Conservation (phyloP, 192 early-diverging fungal genomes). For the Backusella tuberculispora region DNA sequence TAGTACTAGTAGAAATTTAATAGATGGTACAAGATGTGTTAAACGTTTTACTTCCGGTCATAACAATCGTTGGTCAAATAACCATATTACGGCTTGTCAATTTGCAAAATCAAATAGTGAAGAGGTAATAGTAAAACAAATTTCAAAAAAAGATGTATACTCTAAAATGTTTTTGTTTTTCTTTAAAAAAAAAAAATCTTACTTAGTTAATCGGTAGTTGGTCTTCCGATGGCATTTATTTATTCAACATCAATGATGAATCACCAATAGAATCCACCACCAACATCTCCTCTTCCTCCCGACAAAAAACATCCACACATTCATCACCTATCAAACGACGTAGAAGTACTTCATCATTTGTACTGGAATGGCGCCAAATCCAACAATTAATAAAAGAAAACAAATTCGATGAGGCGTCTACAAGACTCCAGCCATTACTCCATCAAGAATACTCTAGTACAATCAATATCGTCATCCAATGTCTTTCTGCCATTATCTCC, state of each 20-base stretch:
- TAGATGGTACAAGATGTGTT: slow-evolving; percentile 25
- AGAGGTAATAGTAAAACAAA: too few species aligned
- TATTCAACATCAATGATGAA: slow-evolving; percentile 57
- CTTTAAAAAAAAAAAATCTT: slow-evolving; percentile 1
- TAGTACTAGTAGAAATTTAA: background rate
- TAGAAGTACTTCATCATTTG: background rate
- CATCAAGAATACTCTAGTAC: background rate
- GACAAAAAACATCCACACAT: background rate
- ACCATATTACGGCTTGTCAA: slow-evolving; percentile 41
- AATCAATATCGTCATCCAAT: background rate
- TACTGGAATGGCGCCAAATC: background rate
- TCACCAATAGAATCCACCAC: background rate
- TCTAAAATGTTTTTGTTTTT: too few species aligned
- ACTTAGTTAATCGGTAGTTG: slow-evolving; percentile 60
- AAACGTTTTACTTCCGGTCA: slow-evolving; percentile 21
- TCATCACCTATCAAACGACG: background rate
- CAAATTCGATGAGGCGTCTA: background rate
- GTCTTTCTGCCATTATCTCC: background rate
- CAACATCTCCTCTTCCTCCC: background rate
- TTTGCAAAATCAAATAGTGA: slow-evolving; percentile 41
- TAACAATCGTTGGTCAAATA: background rate
- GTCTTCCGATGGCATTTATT: slow-evolving; percentile 56
- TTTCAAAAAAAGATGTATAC: background rate
- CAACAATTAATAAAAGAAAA: background rate
- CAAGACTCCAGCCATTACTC: background rate